Evolutionary conservation across 2,329 filamentous ascomycete species (phyloP).

Genomic region (Seiridium cupressi): DNA sequence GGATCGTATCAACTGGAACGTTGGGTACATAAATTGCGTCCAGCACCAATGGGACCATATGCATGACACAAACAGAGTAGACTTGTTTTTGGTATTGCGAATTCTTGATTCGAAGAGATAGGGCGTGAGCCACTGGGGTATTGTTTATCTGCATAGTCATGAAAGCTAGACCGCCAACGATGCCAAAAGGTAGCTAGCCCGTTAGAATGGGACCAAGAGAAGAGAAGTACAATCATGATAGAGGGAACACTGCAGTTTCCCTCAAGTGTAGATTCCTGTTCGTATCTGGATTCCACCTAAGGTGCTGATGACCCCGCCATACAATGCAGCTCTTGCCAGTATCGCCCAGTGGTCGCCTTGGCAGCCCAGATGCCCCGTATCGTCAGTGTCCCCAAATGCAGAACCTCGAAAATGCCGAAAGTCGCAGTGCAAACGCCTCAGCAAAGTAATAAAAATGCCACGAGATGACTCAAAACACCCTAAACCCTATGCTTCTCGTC

Average conservation of each 20-base stretch:
- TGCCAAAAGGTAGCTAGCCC: too few relatives aligned
- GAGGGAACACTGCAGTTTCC: background rate
- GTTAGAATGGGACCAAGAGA: background rate
- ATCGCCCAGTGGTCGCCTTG: background rate
- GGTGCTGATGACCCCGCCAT: background rate
- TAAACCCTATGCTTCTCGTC: constrained; percentile 6
- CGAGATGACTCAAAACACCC: constrained; percentile 17
- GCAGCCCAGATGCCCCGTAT: background rate
- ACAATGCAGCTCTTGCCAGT: background rate
- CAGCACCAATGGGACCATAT: background rate
- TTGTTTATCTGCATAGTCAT: background rate
- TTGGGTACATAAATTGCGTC: background rate
- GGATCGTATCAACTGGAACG: too few relatives aligned
- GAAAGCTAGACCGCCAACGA: background rate
- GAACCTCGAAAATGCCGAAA: constrained; percentile 14
- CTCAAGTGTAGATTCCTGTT: background rate
- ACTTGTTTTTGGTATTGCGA: background rate
- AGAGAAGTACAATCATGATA: background rate
- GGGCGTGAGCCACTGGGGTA: background rate
- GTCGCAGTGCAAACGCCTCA: constrained; percentile 14
- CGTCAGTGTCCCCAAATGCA: background rate
- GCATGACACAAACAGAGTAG: background rate
- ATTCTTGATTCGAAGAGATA: background rate
- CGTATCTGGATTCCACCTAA: background rate
- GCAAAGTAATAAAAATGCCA: constrained; percentile 17